Conservation (phyloP, 805 yeast genomes). For the Saccharomycopsis lassenensis region DNA sequence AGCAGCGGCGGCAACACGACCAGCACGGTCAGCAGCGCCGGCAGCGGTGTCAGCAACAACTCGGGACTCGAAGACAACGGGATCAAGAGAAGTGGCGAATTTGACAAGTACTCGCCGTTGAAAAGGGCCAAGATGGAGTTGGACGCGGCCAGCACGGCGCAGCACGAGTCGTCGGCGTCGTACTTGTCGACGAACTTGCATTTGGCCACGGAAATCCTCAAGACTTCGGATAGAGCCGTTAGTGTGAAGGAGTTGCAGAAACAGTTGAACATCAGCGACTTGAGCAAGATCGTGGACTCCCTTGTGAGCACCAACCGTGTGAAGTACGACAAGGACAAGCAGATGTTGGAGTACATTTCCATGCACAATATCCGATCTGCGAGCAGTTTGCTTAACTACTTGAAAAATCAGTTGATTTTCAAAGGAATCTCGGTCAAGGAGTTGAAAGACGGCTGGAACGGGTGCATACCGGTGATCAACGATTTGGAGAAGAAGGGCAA, state of each 20-base stretch:
- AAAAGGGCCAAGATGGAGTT: conserved; percentile 24
- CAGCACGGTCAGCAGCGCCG: background rate
- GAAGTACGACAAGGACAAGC: conserved; percentile 46
- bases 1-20: background rate
- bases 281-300: conserved; percentile 59
- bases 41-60: background rate
- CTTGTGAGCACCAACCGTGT: conserved; percentile 70
- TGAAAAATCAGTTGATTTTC: conserved; percentile 75
- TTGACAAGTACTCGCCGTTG: conserved; percentile 25
- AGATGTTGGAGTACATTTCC: conserved; percentile 78
- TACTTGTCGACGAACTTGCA: conserved; percentile 81
- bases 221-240: conserved; percentile 58
- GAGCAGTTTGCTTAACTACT: conserved; percentile 61
- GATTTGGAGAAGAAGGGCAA: conserved; percentile 69
- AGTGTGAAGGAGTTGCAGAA: conserved; percentile 52
- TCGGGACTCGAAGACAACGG: background rate
- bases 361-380: conserved; percentile 77
- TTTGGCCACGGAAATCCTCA: conserved; percentile 85
- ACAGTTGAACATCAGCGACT: conserved; percentile 43
- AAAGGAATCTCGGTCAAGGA: conserved; percentile 80
- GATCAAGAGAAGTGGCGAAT: background rate
- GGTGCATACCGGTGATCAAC: conserved; percentile 68
- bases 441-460: conserved; percentile 87
- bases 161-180: conserved; percentile 24
- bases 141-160: conserved; percentile 9